Evolutionary conservation across 2,329 filamentous ascomycete species (phyloP), one percentile per base, ranked within the genome.

Genomic region (Chaetomium sp.): DNA sequence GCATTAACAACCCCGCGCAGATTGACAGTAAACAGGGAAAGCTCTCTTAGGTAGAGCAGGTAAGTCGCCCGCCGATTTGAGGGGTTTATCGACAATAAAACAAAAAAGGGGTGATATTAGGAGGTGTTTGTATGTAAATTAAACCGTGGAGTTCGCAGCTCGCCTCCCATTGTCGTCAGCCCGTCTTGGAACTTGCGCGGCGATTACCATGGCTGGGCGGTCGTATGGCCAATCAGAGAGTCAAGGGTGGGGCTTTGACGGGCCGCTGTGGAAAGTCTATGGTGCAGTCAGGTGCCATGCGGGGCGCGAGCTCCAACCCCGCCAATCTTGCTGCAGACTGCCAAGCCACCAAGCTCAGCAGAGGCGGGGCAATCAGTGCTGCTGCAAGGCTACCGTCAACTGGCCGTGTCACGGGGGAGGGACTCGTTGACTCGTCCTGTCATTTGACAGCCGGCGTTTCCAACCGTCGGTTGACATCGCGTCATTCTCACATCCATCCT

Each of bases 151-250:
- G 45, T 50, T 42, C 35, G 31, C 42, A 23, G 50, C 55, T 57
- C 45, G 57, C 64, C 57, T 56, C 60, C 57, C 60, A 54, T 64
- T 62, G 68, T 70, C 68, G 68, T 70, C 67, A 70, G 67, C 67
- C 61, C 60, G 59, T 59, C 53, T 58, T 61, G 57, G 64, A 57
- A 66, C 60, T 57, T 50, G 56, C 64, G 47, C 33, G 47, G 60
- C 25, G 55, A 59, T 55, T 47, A 27, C 35, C 38, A 27, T 59
- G 60, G 50, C 29, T 25, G 27, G 16, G 19, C n/a, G 8, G 25
- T 13, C 10, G 2, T 6, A 1, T 51, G 13, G 13, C 64, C 64
- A 65, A 65, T 65, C 56, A 65, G n/a, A 25, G 35, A 1, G 2
- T 16, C 4, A 2, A 1, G 2, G 23, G 42, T 38, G 42, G 57